Conservation (phyloP, 495 filamentous ascomycete genomes). For the Neurospora sp. region DNA sequence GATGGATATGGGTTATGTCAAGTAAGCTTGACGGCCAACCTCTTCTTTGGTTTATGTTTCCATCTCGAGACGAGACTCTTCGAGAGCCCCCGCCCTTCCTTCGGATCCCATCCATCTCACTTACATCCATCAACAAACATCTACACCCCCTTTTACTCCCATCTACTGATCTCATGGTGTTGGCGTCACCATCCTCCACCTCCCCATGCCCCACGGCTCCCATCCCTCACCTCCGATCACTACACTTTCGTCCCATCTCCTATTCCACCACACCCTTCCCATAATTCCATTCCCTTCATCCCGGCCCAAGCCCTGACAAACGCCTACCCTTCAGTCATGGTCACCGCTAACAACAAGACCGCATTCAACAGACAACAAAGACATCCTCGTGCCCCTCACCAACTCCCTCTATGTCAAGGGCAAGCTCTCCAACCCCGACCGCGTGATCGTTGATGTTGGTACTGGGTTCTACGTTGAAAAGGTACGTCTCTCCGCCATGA, state of each 20-base stretch:
- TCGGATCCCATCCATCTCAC: background rate
- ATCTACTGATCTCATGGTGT: background rate
- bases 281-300: background rate
- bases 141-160: background rate
- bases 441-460: conserved; percentile 88
- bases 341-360: background rate
- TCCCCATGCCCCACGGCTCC: background rate
- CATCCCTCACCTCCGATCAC: background rate
- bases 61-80: background rate
- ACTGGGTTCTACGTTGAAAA: conserved; percentile 98
- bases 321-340: background rate
- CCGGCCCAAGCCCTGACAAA: background rate
- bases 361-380: conserved; percentile 33
- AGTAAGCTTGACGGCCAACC: background rate
- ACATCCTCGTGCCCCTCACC: conserved; percentile 83
- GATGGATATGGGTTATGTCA: background rate
- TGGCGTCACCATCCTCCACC: background rate
- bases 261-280: background rate
- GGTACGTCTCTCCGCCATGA: conserved; percentile 29
- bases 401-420: conserved; percentile 91
- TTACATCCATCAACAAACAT: background rate
- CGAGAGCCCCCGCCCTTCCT: background rate
- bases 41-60: background rate
- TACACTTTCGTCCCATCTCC: background rate
- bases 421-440: conserved; percentile 60